Evolutionary conservation across 352 stramenopile species (phyloP).

Genomic region (Phytopythium sindhum): DNA sequence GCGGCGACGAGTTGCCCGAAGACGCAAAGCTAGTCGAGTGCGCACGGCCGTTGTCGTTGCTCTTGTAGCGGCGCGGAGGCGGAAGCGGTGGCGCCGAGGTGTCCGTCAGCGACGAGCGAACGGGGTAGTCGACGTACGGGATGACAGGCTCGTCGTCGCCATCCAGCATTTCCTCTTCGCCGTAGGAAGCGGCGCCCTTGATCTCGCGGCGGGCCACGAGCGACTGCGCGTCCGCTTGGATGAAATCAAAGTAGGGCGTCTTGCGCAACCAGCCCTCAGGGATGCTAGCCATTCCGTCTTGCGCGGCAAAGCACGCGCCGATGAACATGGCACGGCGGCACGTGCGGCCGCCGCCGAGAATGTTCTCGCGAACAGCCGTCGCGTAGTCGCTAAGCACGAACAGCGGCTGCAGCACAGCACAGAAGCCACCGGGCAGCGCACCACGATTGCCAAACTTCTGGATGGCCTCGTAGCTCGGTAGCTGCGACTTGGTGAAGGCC

Average conservation of each 20-base stretch:
- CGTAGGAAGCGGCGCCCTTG: conserved; percentile 42
- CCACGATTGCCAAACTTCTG: conserved; percentile 83
- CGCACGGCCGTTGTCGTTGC: conserved; percentile 21
- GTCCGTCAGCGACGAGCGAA: conserved; percentile 42
- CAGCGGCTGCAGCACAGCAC: conserved; percentile 68
- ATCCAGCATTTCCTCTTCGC: conserved; percentile 33
- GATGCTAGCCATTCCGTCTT: conserved; percentile 65
- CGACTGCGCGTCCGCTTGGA: conserved; percentile 71
- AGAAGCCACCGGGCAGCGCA: conserved; percentile 62
- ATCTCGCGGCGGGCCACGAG: conserved; percentile 64
- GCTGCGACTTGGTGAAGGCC: conserved; percentile 79
- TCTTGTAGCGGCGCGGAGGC: conserved; percentile 17
- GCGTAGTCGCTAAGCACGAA: conserved; percentile 80
- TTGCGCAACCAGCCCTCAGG: conserved; percentile 75
- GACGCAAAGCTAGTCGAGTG: conserved; percentile 71
- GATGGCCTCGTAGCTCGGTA: conserved; percentile 77
- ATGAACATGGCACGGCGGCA: conserved; percentile 82
- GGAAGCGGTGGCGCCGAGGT: conserved; percentile 14
- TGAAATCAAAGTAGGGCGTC: conserved; percentile 78
- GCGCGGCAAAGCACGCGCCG: conserved; percentile 72
- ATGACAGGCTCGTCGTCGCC: conserved; percentile 33
- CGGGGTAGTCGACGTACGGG: conserved; percentile 60
- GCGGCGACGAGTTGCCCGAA: conserved; percentile 52
- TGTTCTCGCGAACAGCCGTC: conserved; percentile 78
- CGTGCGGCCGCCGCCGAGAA: conserved; percentile 72